phyloP scores from a whole-genome alignment of 192 early-diverging fungal genomes.

The Coemansia sp. region DNA sequence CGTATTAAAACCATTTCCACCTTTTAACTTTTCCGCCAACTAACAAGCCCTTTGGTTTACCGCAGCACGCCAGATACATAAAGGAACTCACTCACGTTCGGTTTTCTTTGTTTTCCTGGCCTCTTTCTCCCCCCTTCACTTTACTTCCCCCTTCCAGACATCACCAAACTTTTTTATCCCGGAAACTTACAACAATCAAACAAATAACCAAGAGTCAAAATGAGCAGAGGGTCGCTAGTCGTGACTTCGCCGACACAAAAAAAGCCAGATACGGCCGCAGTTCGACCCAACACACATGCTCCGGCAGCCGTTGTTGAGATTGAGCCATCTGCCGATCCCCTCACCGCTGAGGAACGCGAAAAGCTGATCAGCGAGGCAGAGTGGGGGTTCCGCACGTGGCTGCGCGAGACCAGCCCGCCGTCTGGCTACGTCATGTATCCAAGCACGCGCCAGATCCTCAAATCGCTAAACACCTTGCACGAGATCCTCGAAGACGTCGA shows the following conservation, averaged over 20 bases:
- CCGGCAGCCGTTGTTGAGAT: neutral
- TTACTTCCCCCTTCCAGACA: neutral
- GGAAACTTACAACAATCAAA: neutral
- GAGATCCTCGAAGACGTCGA: constrained; percentile 29
- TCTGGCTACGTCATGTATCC: constrained; percentile 49
- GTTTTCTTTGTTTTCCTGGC: too few species aligned
- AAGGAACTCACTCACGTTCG: too few species aligned
- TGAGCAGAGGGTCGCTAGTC: constrained; percentile 23
- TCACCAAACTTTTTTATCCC: too few species aligned
- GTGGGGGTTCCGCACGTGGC: constrained; percentile 43
- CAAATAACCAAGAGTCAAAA: neutral
- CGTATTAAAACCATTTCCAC: neutral
- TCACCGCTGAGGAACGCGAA: constrained; percentile 32
- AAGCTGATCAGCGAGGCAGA: constrained; percentile 38
- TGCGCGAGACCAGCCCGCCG: constrained; percentile 21
- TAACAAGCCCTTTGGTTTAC: neutral
- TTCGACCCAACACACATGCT: neutral
- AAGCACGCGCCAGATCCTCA: constrained; percentile 47
- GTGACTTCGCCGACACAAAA: constrained; percentile 25
- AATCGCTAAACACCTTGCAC: constrained; percentile 33
- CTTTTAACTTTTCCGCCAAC: too few species aligned
- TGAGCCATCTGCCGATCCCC: constrained; percentile 3
- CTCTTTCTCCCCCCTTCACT: constrained; percentile 3
- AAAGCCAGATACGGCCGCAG: neutral
- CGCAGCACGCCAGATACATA: too few species aligned